Conservation (phyloP, 2,329 filamentous ascomycete genomes). For the Geosmithia flava region DNA sequence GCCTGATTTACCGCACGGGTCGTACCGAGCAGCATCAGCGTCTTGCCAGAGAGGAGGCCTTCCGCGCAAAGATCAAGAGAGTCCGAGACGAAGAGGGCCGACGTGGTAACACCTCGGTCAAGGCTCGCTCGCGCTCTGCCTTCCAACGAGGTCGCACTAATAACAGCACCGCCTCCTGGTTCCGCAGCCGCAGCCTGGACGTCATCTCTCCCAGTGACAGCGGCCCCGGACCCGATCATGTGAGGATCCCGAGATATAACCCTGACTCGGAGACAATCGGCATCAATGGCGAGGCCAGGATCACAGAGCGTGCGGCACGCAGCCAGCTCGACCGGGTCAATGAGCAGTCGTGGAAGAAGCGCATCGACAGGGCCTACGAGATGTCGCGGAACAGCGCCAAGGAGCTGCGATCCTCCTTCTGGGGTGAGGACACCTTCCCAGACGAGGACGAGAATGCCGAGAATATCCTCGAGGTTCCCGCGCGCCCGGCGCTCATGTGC, state of each 20-base stretch:
- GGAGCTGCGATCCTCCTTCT: conserved; percentile 69
- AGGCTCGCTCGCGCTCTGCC: conserved; percentile 46
- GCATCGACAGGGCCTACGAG: conserved; percentile 66
- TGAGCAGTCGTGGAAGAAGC: conserved; percentile 80
- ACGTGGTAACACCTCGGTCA: conserved; percentile 36
- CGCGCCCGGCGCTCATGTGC: conserved; percentile 73
- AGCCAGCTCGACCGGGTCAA: conserved; percentile 68
- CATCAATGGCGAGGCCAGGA: conserved; percentile 58
- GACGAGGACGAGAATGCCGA: conserved; percentile 76
- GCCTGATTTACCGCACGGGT: conserved; percentile 84
- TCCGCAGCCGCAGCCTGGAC: conserved; percentile 46
- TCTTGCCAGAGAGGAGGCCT: conserved; percentile 80
- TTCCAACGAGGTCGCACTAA: conserved; percentile 23
- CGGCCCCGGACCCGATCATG: conserved; percentile 17
- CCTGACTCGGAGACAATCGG: conserved; percentile 55
- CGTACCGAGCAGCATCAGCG: conserved; percentile 83
- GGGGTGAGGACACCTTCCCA: conserved; percentile 68
- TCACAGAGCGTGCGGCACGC: conserved; percentile 66
- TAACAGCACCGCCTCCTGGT: conserved; percentile 16
- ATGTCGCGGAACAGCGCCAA: conserved; percentile 63
- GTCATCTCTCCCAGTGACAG: conserved; percentile 17
- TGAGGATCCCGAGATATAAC: conserved; percentile 56
- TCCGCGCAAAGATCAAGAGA: conserved; percentile 74
- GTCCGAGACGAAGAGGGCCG: conserved; percentile 59
- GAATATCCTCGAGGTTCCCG: conserved; percentile 72